Base-by-base conservation (phyloP, 164 flowering plant genomes). In the Sedum album region DNA sequence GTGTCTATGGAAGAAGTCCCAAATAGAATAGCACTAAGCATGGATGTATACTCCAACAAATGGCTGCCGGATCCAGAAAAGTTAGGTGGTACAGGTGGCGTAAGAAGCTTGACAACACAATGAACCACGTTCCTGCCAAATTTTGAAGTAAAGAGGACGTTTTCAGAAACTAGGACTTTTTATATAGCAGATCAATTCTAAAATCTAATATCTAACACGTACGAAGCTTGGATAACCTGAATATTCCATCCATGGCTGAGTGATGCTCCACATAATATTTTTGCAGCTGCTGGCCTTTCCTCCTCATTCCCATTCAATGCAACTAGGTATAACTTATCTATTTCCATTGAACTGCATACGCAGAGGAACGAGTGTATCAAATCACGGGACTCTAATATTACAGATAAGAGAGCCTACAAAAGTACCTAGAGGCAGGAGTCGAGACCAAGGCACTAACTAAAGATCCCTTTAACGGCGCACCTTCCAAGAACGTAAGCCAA, bases 381-480 rank as follows among this genome's bases (percentile, higher is more conserved):
- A 71, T 7, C 65, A 62, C 26, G 33, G 46, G 0, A 20, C 49
- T 36, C 20, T 25, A 18, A 68, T 23, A 38, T 30, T 10, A 31
- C 71, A 53, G 66, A 63, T 21, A 70, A 15, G 31, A 10, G 35
- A 38, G 23, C 61, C 39, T 21, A 51, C 49, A 18, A 20, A 48
- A 61, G 57, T 84, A 93, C 98, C 98, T 91, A 14, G 98, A 77
- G 73, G 93, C 97, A 66, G 97, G 91, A 77, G 85, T 89, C 1
- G 79, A 68, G 25, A 83, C 75, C 41, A 93, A 83, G 51, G 84
- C 73, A 74, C 71, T 77, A 73, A 80, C 73, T 21, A 91, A 72
- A 53, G 90, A 71, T 67, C 73, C 83, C 70, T 74, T 78, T 35
- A 93, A 73, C 10, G 82, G 82, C 26, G 87, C 83, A 42, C 97